Conservation (phyloP, 805 yeast species). For the Nakazawaea wyomingensis region DNA sequence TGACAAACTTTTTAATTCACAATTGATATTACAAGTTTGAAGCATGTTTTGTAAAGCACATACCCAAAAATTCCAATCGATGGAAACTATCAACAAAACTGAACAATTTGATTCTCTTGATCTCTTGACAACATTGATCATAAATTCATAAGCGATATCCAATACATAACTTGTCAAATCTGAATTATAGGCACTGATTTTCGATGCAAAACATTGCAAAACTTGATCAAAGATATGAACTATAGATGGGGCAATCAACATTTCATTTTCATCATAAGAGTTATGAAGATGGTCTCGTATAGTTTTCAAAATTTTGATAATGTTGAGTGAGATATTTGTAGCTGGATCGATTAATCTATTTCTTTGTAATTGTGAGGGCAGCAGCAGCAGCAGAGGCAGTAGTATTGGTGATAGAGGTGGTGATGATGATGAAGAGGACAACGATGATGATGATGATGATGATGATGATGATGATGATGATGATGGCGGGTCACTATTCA, state of each 20-base stretch:
- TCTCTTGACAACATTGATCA: conserved; percentile 14
- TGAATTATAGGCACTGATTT: conserved; percentile 33
- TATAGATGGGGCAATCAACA: conserved; percentile 15
- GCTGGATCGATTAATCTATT: conserved; percentile 3
- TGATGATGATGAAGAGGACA: not conserved
- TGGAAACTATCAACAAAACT: conserved; percentile 20
- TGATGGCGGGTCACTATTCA: too few species aligned
- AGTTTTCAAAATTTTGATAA: conserved; percentile 27
- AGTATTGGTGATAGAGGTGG: not conserved
- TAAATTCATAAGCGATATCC: conserved; percentile 33
- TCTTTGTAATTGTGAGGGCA: too few species aligned
- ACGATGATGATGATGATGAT: too few species aligned
- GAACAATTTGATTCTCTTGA: conserved; percentile 2
- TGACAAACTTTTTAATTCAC: conserved; percentile 58
- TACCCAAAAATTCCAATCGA: conserved; percentile 80
- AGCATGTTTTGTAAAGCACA: conserved; percentile 54
- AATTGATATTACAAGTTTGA: conserved; percentile 55
- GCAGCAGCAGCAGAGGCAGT: not conserved
- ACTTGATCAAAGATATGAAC: conserved; percentile 27
- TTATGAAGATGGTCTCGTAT: conserved; percentile 31
- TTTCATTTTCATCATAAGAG: conserved; percentile 25
- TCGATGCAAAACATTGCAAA: conserved; percentile 30
- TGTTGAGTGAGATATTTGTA: conserved; percentile 16
- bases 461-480: too few species aligned
- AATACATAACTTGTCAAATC: conserved; percentile 34